Evolutionary conservation across 331 rosid genomes (phyloP).

Genomic region (Dryas integrifolia): DNA sequence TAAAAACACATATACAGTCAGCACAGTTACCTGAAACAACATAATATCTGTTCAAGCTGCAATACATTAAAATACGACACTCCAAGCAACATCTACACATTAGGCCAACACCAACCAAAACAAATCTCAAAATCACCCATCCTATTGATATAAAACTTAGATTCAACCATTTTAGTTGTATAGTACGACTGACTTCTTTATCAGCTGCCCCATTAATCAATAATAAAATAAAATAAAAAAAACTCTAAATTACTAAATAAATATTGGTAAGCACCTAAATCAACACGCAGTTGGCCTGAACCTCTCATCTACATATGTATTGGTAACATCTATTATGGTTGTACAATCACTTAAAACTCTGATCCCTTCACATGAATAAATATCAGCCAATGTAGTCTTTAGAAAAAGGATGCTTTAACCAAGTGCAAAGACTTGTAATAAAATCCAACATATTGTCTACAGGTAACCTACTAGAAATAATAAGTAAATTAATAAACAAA

Average conservation of each 20-base stretch:
- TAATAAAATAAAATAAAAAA: background rate
- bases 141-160: background rate
- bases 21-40: slow-evolving; percentile 71
- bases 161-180: slow-evolving; percentile 1
- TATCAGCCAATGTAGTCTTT: background rate
- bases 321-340: background rate
- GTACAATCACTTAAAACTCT: background rate
- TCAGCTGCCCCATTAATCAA: background rate
- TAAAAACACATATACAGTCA: slow-evolving; percentile 74
- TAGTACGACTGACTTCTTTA: background rate
- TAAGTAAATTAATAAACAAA: background rate
- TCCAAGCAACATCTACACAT: background rate
- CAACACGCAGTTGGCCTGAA: background rate
- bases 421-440: background rate
- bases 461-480: background rate
- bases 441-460: background rate
- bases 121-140: background rate
- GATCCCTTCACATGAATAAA: background rate
- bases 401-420: slow-evolving; percentile 2
- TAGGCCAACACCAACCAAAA: background rate
- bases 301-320: background rate
- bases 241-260: slow-evolving; percentile 3
- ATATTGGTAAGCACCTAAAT: background rate
- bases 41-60: slow-evolving; percentile 8
- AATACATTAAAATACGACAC: background rate